Evolutionary conservation across 2,329 filamentous ascomycete species (phyloP), one percentile per base, ranked within the genome.

Genomic region (Colletotrichum coccodes): DNA sequence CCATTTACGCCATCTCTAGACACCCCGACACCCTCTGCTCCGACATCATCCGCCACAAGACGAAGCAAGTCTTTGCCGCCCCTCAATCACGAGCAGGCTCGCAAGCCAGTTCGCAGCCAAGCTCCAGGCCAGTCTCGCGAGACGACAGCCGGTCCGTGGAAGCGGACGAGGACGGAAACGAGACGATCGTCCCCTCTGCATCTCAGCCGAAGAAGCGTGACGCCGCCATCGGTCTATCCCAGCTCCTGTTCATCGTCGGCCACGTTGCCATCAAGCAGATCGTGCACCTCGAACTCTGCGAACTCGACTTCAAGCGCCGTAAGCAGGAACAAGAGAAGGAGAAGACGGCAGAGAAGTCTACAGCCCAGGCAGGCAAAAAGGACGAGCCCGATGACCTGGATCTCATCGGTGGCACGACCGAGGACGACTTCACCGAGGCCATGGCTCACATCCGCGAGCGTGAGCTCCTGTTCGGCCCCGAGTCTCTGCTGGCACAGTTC

Each of bases 261-360:
- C 96, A 99, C 76, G 93, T 98, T 54, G 96, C 96, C 16, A 96
- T 99, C 77, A 99, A 99, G 82, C 97, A 99, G 78, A 99, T 99
- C 74, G 97, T 99, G 0, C 96, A 99, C 78, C 88, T 99, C 12
- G 96, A 99, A 75, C 86, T 98, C n/a, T 97, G 95, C 78, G 96
- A 99, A 77, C 90, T 96, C 57, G 96, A 99, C 79, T 99, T 99
- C 81, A 99, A 99, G 84, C 92, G 95, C 61, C 89, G 95, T 72
- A 99, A 99, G 84, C 92, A 93, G 46, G 94, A 96, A 69, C 94
- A 94, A 74, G 93, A 96, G 76, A 95, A 94, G 83, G 86, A 81
- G 16, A 76, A 82, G 2, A 80, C 83, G 0, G 79, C 79, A 1
- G 82, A 84, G 9, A 76, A 77, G 46, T 74, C 79, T 73, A 42